These are phyloP conservation scores for Stentor coeruleus DNA, from an alignment of 73 alveolate genomes.

Conservation along the genomic window DNA sequence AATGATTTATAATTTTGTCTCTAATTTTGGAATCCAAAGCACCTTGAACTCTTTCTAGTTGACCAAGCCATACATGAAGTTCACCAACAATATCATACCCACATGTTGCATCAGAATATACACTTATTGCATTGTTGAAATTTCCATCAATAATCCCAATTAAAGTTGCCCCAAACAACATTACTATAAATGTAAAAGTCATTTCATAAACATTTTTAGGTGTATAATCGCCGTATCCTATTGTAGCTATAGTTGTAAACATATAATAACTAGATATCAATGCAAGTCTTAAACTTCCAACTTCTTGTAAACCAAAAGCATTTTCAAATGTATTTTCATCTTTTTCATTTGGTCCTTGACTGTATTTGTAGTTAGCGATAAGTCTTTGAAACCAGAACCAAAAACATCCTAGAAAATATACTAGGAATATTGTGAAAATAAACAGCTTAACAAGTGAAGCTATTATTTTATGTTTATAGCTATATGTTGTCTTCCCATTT, in stretches of 20 bases:
- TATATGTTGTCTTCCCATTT: background rate
- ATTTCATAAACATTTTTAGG: slow-evolving; percentile 55
- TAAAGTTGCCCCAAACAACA: slow-evolving; percentile 61
- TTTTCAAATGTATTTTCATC: background rate
- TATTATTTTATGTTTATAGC: too few species aligned
- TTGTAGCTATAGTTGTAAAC: slow-evolving; percentile 76
- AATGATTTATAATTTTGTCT: background rate
- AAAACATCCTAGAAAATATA: background rate
- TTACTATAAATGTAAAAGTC: slow-evolving; percentile 41
- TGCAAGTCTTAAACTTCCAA: background rate
- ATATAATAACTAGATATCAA: slow-evolving; percentile 46
- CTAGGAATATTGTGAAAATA: background rate
- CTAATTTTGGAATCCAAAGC: background rate
- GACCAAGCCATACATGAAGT: background rate
- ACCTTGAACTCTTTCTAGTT: background rate
- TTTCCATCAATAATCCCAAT: slow-evolving; percentile 62
- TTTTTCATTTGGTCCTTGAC: background rate
- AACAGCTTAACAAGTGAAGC: background rate
- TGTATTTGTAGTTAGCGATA: background rate
- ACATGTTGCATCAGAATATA: background rate
- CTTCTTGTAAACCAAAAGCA: background rate
- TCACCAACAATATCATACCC: background rate
- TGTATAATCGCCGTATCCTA: slow-evolving; percentile 79
- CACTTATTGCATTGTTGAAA: slow-evolving; percentile 30
- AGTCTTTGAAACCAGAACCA: background rate